Conservation (phyloP, 345 rosid genomes). For the Eucalyptus regnans region DNA sequence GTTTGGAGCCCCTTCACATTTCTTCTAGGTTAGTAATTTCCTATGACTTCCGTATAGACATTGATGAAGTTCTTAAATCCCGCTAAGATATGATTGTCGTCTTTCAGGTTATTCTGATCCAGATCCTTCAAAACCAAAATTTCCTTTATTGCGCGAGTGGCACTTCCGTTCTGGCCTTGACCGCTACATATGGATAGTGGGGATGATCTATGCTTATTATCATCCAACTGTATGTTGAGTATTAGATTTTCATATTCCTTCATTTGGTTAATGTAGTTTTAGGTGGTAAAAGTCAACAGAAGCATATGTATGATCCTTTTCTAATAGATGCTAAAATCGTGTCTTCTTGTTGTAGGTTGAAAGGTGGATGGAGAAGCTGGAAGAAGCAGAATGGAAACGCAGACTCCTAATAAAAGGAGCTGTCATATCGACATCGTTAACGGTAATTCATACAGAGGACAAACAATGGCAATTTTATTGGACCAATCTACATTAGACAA, state of each 20-base stretch:
- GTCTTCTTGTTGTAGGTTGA: constrained; percentile 50
- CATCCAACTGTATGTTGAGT: constrained; percentile 84
- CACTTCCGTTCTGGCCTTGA: constrained; percentile 99
- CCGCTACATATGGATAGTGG: constrained; percentile 97
- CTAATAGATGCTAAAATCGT: not conserved
- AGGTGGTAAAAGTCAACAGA: not conserved
- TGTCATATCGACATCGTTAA: constrained; percentile 33
- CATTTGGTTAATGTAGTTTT: not conserved
- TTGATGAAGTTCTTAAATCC: not conserved
- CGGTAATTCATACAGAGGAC: constrained; percentile 26
- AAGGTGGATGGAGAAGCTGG: constrained; percentile 96
- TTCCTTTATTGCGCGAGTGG: constrained; percentile 86
- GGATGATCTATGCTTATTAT: constrained; percentile 97
- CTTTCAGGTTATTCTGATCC: constrained; percentile 85
- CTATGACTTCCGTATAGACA: not conserved
- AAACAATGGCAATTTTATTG: not conserved
- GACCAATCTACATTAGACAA: not conserved
- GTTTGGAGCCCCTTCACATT: constrained; percentile 91
- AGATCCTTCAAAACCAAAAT: constrained; percentile 77
- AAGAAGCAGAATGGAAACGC: constrained; percentile 69
- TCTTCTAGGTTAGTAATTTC: constrained; percentile 58
- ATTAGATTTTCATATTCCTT: not conserved
- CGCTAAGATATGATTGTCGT: not conserved
- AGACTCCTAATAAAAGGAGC: constrained; percentile 57
- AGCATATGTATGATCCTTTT: not conserved